Evolutionary conservation across 768 basidiomycete species (phyloP).

Genomic region (Boletus eberwhitei): DNA sequence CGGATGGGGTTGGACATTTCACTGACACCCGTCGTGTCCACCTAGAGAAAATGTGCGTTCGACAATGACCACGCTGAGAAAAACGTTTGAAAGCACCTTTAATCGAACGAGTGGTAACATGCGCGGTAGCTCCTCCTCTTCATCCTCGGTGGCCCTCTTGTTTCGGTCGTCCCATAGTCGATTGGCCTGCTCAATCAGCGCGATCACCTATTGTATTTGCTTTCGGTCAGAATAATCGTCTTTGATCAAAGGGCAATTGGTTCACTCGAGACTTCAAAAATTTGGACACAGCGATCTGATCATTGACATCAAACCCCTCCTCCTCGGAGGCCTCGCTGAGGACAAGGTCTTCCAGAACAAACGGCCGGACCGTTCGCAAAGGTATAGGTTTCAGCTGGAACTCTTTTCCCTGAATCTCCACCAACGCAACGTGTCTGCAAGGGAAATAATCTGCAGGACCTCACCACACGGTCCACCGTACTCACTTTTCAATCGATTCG

Average conservation of each 20-base stretch:
- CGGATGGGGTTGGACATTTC: constrained; percentile 95
- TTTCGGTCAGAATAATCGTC: not conserved
- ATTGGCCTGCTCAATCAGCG: constrained; percentile 76
- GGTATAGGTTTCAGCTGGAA: constrained; percentile 84
- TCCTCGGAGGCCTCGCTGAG: constrained; percentile 77
- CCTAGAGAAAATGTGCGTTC: constrained; percentile 39
- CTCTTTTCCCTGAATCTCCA: constrained; percentile 84
- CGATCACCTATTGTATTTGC: constrained; percentile 54
- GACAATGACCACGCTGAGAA: not conserved
- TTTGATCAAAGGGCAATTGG: not conserved
- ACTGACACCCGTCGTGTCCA: constrained; percentile 86
- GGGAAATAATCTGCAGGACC: not conserved
- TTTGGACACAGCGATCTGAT: constrained; percentile 80
- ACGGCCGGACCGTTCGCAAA: constrained; percentile 89
- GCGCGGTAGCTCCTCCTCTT: constrained; percentile 55
- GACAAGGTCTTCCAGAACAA: constrained; percentile 80
- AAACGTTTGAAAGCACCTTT: constrained; percentile 47
- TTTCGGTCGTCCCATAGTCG: constrained; percentile 25
- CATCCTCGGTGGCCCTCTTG: constrained; percentile 49
- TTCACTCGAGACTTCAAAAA: constrained; percentile 70
- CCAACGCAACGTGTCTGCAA: constrained; percentile 82
- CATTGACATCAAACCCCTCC: constrained; percentile 69
- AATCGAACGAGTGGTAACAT: constrained; percentile 89
- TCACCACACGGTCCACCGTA: not conserved
- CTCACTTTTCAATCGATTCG: constrained; percentile 86